These are phyloP conservation scores for Liquidambar formosana DNA, from an alignment of 164 flowering plant species.

Conservation along the genomic window DNA sequence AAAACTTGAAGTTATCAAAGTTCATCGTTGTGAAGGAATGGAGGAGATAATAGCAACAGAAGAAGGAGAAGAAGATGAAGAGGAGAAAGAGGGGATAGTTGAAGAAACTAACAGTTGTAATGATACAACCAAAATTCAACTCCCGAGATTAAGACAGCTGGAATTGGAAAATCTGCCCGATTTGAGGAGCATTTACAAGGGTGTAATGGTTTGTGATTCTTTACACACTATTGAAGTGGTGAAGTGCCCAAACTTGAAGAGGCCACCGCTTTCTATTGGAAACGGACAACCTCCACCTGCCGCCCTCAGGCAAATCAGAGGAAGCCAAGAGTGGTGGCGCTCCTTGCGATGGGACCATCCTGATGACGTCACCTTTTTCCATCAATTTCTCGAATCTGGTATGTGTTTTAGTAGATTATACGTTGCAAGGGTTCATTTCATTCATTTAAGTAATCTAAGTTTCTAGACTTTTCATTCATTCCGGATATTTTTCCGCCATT, in stretches of 20 bases:
- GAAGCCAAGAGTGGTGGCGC: neutral
- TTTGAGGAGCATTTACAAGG: constrained; percentile 4
- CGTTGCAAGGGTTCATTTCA: no score
- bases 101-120: neutral
- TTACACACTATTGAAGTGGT: neutral
- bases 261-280: constrained; percentile 4
- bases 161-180: constrained; percentile 1
- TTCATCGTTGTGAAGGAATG: neutral
- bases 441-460: no score
- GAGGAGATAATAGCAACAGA: neutral
- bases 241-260: constrained; percentile 3
- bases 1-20: constrained; percentile 3
- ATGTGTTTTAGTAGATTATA: no score
- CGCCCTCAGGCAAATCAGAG: neutral
- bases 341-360: neutral
- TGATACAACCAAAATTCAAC: neutral
- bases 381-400: neutral
- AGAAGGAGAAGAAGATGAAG: no score
- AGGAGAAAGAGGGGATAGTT: constrained; percentile 2
- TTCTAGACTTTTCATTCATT: no score
- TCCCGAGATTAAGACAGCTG: constrained; percentile 11
- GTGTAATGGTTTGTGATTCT: constrained; percentile 4
- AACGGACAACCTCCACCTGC: neutral
- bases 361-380: neutral
- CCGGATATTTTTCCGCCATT: no score